Evolutionary conservation across 106 monocot species (phyloP), one percentile per base, ranked within the genome.

Genomic region (Phalaenopsis aphrodite): DNA sequence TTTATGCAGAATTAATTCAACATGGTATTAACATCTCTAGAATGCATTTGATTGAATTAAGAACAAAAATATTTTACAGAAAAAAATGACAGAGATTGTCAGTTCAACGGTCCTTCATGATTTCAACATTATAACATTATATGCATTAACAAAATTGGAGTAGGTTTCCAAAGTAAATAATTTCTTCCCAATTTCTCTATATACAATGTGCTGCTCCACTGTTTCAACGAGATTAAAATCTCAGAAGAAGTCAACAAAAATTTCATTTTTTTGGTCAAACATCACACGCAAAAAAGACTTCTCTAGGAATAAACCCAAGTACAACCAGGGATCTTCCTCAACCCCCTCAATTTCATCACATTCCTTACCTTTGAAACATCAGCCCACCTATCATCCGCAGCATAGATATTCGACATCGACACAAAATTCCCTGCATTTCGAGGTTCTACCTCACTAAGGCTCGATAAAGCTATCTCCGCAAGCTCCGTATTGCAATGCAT

Each of bases 371-470:
- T 64, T 9, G 85, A 85, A 41, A 93, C 93, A 66, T 93, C 85
- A 15, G 55, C 76, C 95, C 93, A 95, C 52, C 87, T 83, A 82
- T 87, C 65, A 42, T 58, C 88, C 42, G 80, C 82, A 17, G 91
- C 91, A 88, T 93, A 93, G 52, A 93, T 89, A 75, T 95, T 95
- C 8, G 93, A 93, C 56, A 93, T 74, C 36, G 82, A 75, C 45
- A 95, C 95, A 77, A 91, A 93, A 68, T 93, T 91, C 12, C 91
- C 95, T 18, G 86, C 87, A 85, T 93, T 89, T 4, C 78, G 30
- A 10, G 93, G 93, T n/a, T 91, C 91, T 7, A 94, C 46, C 65
- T 89, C 82, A 71, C 91, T 91, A 30, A 89, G 84, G 56, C 69
- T 82, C n/a, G 55, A 72, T 21, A 84, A 88, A n/a, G 84, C 86